Evolutionary conservation across 139 green algal genomes (phyloP).

Genomic region (Tetradesmus lagerheimii): DNA sequence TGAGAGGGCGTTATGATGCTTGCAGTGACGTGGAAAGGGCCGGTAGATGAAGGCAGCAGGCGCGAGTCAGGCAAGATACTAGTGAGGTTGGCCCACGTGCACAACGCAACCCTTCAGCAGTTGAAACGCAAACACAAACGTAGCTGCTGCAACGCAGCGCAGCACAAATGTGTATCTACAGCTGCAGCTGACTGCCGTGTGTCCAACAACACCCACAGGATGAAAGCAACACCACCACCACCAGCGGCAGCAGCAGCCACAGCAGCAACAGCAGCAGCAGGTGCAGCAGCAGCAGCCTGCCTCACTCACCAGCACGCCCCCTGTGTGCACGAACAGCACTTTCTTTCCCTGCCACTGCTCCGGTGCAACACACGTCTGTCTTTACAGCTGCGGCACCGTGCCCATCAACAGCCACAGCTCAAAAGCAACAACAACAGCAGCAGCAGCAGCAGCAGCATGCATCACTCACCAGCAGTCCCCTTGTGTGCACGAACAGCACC

Average conservation of each 20-base stretch:
- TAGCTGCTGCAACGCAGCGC: slow-evolving; percentile 32
- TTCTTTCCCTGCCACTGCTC: slow-evolving; percentile 78
- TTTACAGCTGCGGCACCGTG: no score
- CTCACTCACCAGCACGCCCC: slow-evolving; percentile 80
- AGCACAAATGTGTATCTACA: no score
- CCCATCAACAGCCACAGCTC: no score
- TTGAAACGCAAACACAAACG: not conserved
- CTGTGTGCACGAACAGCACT: slow-evolving; percentile 92
- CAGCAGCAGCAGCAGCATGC: not conserved
- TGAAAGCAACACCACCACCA: not conserved
- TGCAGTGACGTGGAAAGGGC: no score
- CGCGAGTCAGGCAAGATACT: no score
- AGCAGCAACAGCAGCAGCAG: not conserved
- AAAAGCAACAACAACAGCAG: no score
- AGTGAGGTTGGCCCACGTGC: no score
- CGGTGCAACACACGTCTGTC: slow-evolving; percentile 76
- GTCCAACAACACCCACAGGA: no score
- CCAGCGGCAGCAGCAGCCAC: not conserved
- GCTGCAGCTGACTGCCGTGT: no score
- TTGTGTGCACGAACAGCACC: slow-evolving; percentile 92
- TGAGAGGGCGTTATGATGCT: no score
- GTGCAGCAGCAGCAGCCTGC: not conserved
- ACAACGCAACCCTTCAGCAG: no score
- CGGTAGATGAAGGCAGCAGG: no score
- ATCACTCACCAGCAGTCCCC: slow-evolving; percentile 80